Evolutionary conservation across 1,139 yeast species (phyloP), one percentile per base, ranked within the genome.

Genomic region (Suhomyces kunorum): DNA sequence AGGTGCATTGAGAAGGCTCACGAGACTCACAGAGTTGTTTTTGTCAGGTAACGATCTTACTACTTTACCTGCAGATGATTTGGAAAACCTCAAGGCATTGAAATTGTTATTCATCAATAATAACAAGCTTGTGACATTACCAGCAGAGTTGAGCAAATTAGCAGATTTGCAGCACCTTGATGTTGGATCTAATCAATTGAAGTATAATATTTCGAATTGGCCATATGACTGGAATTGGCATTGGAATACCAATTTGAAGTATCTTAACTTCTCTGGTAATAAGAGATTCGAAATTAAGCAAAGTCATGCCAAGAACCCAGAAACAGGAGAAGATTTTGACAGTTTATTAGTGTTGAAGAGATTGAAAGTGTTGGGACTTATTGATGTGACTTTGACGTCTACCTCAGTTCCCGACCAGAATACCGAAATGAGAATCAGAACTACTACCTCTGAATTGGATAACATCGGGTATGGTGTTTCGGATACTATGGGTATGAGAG

Each of bases 141-240:
- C 98, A 0, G 87, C 96, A 0, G 98, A 92, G 58, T 65, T 94
- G 40, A 82, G 94, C 13, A 83, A 83, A 46, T 72, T 89, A 41
- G 58, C 66, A 1, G 76, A 78, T 25, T 66, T 94, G 52, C 78
- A 76, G 28, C 83, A 83, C 13, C 73, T 94, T 32, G 99, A 94
- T 65, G 94, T 88, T 13, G 96, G 98, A 3, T 87, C 95, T 3
- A 94, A 94, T 59, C 86, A 83, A 49, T 70, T 94, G 59, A 86
- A 90, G 55, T 92, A 92, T 62, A 92, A 94, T 53, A 88, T 92
- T 43, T 85, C 94, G 11, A 92, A 92, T 59, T 87, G 90, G 80
- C 95, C 95, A 6, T 90, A 88, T 58, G 98, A 92, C 60, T 92
- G 98, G 98, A 92, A 88, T 61, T 94, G 98, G 98, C 84, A 86